phyloP scores from a whole-genome alignment of 768 basidiomycete genomes.

The Lyophyllum decastes region DNA sequence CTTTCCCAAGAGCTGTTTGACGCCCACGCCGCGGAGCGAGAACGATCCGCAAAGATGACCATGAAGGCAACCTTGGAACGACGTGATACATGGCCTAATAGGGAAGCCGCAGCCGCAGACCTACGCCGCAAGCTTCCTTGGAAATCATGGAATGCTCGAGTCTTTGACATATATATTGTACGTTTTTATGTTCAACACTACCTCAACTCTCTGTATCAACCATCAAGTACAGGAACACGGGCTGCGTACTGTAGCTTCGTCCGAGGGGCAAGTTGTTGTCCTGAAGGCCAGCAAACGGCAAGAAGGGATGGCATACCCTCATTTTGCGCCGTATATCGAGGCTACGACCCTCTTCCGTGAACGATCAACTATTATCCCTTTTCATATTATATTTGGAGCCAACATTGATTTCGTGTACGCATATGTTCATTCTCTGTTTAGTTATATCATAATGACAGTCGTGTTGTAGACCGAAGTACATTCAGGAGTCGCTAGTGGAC shows the following conservation, averaged over 20 bases:
- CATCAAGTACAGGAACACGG: slow-evolving; percentile 15
- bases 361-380: slow-evolving; percentile 13
- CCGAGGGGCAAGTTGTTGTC: slow-evolving; percentile 5
- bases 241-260: slow-evolving; percentile 3
- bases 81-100: slow-evolving; percentile 25
- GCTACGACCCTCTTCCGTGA: slow-evolving; percentile 13
- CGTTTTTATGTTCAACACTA: slow-evolving; percentile 7
- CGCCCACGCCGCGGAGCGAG: slow-evolving; percentile 17
- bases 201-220: not conserved
- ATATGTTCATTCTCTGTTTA: not conserved
- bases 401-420: slow-evolving; percentile 22
- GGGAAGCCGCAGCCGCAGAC: slow-evolving; percentile 26
- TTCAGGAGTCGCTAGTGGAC: slow-evolving; percentile 27
- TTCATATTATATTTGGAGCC: slow-evolving; percentile 19
- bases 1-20: slow-evolving; percentile 26
- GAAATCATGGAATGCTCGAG: slow-evolving; percentile 30
- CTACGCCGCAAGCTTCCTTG: slow-evolving; percentile 26
- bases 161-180: slow-evolving; percentile 27
- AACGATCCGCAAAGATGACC: slow-evolving; percentile 14
- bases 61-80: slow-evolving; percentile 23
- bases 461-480: slow-evolving; percentile 20
- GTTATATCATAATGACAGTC: not conserved
- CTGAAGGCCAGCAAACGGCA: slow-evolving; percentile 15
- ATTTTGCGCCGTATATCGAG: slow-evolving; percentile 18
- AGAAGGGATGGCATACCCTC: slow-evolving; percentile 19